A percentile compares a stretch with the other conserved stretches of the same genome.
These are phyloP conservation scores for Apiotrichum laibachii DNA, from an alignment of 1,284 basidiomycete genomes.

Conservation along the genomic window DNA sequence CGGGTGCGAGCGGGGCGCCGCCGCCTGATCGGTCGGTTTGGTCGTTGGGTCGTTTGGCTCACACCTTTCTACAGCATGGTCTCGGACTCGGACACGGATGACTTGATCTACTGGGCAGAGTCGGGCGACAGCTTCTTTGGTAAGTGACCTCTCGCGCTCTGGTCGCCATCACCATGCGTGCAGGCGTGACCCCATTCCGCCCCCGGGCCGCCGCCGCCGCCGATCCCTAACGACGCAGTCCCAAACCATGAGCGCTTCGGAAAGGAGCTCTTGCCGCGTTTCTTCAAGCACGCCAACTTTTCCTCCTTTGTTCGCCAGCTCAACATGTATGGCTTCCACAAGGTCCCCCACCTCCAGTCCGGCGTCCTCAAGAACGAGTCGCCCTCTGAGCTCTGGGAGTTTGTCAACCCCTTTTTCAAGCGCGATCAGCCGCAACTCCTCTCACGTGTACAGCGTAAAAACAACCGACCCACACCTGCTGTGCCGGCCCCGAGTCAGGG, in stretches of 20 bases:
- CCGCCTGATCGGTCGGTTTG: neutral
- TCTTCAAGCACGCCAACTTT: constrained; percentile 97
- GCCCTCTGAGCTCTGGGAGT: constrained; percentile 89
- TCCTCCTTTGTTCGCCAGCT: constrained; percentile 91
- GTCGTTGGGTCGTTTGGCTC: constrained; percentile 5
- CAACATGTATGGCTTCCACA: constrained; percentile 97
- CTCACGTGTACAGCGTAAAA: constrained; percentile 81
- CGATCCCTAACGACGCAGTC: constrained; percentile 57
- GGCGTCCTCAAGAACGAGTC: constrained; percentile 78
- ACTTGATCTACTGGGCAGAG: constrained; percentile 86
- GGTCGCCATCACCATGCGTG: no score
- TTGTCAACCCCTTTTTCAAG: constrained; percentile 84
- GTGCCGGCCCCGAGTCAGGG: constrained; percentile 16
- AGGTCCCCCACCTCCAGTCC: constrained; percentile 92
- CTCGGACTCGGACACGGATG: constrained; percentile 74
- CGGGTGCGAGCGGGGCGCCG: no score
- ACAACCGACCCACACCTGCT: constrained; percentile 49
- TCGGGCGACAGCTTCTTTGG: constrained; percentile 87
- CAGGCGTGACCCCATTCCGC: neutral
- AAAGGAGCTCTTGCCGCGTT: constrained; percentile 81
- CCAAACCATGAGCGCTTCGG: constrained; percentile 91
- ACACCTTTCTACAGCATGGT: constrained; percentile 67
- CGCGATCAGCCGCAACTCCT: constrained; percentile 86
- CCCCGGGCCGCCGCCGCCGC: neutral
- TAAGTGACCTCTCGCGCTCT: constrained; percentile 48